Percentiles rank a stretch among this genome's conserved stretches.
These are phyloP conservation scores for Leavenworthia alabamica DNA, from an alignment of 345 rosid genomes.

Conservation along the genomic window DNA sequence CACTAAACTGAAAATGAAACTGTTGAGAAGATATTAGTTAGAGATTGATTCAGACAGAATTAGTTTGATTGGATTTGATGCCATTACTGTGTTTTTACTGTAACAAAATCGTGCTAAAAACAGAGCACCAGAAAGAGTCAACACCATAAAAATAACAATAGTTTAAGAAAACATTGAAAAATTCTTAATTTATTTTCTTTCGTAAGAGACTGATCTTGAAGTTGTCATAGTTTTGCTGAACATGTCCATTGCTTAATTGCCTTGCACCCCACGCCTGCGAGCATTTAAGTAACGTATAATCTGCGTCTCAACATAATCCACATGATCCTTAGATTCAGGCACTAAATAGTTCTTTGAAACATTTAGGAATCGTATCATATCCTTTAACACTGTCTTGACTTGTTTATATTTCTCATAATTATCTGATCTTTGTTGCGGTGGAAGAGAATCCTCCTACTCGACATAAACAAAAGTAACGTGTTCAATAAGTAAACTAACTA, in stretches of 20 bases:
- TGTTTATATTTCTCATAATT: slow-evolving; percentile 58
- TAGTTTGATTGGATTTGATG: too few relatives aligned
- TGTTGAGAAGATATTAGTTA: too few relatives aligned
- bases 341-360: slow-evolving; percentile 42
- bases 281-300: slow-evolving; percentile 46
- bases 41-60: too few relatives aligned
- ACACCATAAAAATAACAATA: background rate
- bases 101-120: background rate
- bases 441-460: slow-evolving; percentile 55
- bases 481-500: background rate
- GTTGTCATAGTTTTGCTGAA: slow-evolving; percentile 46
- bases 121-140: background rate
- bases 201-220: slow-evolving; percentile 53
- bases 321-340: slow-evolving; percentile 52
- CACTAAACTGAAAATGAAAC: too few relatives aligned
- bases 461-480: slow-evolving; percentile 1
- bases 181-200: slow-evolving; percentile 8
- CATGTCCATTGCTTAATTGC: slow-evolving; percentile 57
- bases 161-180: too few relatives aligned
- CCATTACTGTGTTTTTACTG: too few relatives aligned
- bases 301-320: slow-evolving; percentile 62
- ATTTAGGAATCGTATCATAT: slow-evolving; percentile 42
- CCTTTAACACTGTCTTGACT: slow-evolving; percentile 63
- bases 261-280: slow-evolving; percentile 48
- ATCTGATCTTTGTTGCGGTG: slow-evolving; percentile 59